A percentile compares a stretch with the other conserved stretches of the same genome.
These are phyloP conservation scores for Hypericum perforatum DNA, from an alignment of 345 rosid genomes.

Conservation along the genomic window DNA sequence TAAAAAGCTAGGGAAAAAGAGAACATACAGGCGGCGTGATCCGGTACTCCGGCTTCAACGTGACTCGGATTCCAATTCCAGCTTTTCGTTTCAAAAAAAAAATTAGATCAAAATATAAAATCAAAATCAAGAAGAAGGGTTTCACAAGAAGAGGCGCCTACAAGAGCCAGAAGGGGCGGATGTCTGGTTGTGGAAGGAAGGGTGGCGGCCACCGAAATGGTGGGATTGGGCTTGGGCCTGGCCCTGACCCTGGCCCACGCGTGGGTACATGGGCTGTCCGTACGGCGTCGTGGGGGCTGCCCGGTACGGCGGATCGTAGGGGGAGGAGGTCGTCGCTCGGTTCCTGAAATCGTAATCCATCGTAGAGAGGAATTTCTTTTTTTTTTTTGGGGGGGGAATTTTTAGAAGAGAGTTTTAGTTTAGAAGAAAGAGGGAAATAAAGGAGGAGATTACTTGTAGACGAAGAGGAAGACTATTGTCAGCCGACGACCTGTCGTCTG, in stretches of 20 bases:
- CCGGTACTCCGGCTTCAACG: conserved; percentile 67
- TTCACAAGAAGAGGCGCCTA: conserved; percentile 15
- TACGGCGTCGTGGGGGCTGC: conserved; percentile 29
- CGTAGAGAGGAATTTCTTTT: neutral
- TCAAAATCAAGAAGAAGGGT: neutral
- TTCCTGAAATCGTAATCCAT: conserved; percentile 52
- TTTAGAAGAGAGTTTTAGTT: neutral
- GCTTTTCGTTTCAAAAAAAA: conserved; percentile 31
- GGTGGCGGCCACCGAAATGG: conserved; percentile 26
- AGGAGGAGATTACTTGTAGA: too few species aligned
- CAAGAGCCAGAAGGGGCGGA: conserved; percentile 36
- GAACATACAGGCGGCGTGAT: conserved; percentile 69
- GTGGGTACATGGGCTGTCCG: conserved; percentile 55
- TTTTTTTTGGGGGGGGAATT: neutral
- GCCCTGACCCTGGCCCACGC: conserved; percentile 61
- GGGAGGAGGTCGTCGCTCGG: conserved; percentile 33
- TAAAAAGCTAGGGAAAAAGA: neutral
- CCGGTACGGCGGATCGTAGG: conserved; percentile 37
- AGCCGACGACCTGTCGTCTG: too few species aligned
- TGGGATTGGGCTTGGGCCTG: conserved; percentile 26
- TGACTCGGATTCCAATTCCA: conserved; percentile 67
- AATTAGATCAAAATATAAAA: neutral
- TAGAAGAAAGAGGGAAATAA: neutral
- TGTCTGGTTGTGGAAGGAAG: conserved; percentile 28
- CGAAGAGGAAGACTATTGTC: too few species aligned